Conservation (phyloP, 305 asterid species). For the Fraxinus albicans region DNA sequence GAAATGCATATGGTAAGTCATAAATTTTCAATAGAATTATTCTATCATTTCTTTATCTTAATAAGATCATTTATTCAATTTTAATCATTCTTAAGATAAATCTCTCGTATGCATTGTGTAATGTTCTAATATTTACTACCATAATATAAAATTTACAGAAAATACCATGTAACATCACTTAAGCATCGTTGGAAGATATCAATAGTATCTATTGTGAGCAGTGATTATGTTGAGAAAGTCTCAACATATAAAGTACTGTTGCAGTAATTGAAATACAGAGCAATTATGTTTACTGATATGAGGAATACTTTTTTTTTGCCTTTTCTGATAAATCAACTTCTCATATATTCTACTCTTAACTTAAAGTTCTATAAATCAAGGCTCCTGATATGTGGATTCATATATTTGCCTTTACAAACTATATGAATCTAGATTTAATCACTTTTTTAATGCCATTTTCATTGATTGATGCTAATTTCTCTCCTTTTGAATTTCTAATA, state of each 20-base stretch:
- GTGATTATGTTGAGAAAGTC: background rate
- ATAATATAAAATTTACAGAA: background rate
- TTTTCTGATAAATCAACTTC: background rate
- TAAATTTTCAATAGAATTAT: background rate
- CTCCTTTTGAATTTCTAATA: background rate
- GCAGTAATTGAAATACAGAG: background rate
- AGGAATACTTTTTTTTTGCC: background rate
- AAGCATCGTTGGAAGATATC: background rate
- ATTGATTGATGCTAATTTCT: background rate
- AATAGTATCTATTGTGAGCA: background rate
- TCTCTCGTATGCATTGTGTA: background rate
- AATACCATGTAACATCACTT: background rate
- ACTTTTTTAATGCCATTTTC: background rate
- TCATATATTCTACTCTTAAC: background rate
- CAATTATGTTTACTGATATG: background rate
- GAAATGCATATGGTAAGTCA: conserved; percentile 88
- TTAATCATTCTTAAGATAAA: background rate
- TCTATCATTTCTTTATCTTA: background rate
- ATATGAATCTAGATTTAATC: background rate
- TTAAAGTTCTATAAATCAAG: background rate
- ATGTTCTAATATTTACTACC: background rate
- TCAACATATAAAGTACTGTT: background rate
- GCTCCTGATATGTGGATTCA: background rate
- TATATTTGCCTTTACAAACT: background rate
- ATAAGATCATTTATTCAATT: background rate